Conservation (phyloP, 306 rosid genomes). For the Herpetospermum pedunculosum region DNA sequence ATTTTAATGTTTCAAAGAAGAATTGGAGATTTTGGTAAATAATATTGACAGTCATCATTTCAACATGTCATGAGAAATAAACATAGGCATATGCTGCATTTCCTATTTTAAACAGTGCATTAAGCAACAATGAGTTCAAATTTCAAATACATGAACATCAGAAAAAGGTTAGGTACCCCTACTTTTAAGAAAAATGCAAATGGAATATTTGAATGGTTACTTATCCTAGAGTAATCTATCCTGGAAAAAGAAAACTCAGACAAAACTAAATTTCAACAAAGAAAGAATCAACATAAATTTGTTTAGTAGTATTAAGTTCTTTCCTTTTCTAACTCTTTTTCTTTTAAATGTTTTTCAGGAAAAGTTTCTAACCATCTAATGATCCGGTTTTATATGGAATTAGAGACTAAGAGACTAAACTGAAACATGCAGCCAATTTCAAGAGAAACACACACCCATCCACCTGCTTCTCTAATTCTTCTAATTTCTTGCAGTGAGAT, state of each 20-base stretch:
- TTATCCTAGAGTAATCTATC: not conserved
- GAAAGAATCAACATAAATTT: not conserved
- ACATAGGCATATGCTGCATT: not conserved
- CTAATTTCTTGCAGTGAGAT: slow-evolving; percentile 70
- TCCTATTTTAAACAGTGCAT: not conserved
- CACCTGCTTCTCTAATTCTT: slow-evolving; percentile 99
- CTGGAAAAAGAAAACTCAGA: not conserved
- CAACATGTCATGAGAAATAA: not conserved
- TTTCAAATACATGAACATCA: not conserved
- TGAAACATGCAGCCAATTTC: slow-evolving; percentile 15
- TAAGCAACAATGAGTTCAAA: not conserved
- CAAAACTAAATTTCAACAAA: not conserved
- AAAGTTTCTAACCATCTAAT: not conserved
- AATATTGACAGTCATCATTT: not conserved
- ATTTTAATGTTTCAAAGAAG: not conserved
- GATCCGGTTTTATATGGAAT: not conserved
- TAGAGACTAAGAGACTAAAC: not conserved
- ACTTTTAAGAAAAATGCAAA: not conserved
- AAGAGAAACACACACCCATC: slow-evolving; percentile 97
- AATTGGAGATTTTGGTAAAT: not conserved
- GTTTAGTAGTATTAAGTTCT: not conserved
- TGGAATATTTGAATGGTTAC: not conserved
- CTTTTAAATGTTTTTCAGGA: not conserved
- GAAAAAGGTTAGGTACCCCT: not conserved
- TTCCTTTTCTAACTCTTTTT: not conserved